Evolutionary conservation across 179 eudicot genomes (phyloP), one percentile per base, ranked within the genome.

Genomic region (Beta macrorhiza): DNA sequence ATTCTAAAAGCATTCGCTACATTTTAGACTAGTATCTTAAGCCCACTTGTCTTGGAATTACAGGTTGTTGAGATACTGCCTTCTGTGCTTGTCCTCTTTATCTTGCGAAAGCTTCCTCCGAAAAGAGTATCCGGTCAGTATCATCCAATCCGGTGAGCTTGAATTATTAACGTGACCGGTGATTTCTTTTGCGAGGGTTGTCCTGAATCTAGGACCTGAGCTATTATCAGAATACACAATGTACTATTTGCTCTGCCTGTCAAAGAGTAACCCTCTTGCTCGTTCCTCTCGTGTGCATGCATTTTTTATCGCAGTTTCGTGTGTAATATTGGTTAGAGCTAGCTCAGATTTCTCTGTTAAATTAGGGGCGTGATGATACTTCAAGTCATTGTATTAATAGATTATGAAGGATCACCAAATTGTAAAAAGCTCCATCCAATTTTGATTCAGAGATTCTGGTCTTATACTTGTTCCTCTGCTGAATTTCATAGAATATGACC

Each of bases 51-150:
- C 55, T 42, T 82, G 56, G 32, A 42, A 74, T 80, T 79, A 83
- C 91, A 95, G 98, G 74, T 91, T 75, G 97, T 89, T n/a, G 98
- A 95, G 93, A 93, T 95, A 53, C 87, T 95, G 59, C 98, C 99
- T 72, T 93, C 97, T 10, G 94, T 90, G 78, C 94, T 95, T 15
- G 98, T 93, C 77, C 96, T 95, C 80, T 93, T 56, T 89, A 95
- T 93, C 67, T 81, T 95, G 58, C 91, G 99, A 19, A 95, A 93
- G 89, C 89, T 95, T 59, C 98, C 99, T 61, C 93, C 95, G 29
- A 95, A 87, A 85, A 84, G 98, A 89, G 86, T 87, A 84, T 84
- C 99, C 37, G 93, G 91, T 44, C 91, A 90, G 55, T 95, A 95
- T 81, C 99, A 95, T 74, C 90, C 91, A 5, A 93, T 95, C 80